These are phyloP conservation scores for Paxillus rubicundulus DNA, from an alignment of 768 basidiomycete species.

Conservation along the genomic window DNA sequence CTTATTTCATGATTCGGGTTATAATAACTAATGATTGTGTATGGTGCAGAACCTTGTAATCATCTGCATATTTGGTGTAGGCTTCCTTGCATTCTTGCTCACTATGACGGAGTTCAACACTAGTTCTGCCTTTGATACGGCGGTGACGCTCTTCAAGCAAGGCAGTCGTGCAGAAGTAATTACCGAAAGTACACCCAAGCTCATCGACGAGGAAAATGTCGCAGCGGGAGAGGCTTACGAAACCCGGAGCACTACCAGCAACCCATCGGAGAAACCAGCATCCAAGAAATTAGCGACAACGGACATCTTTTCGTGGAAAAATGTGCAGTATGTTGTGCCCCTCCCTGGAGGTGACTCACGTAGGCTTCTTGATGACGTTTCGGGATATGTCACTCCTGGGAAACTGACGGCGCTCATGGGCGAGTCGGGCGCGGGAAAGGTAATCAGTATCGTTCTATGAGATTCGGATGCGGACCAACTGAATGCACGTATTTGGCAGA, in stretches of 20 bases:
- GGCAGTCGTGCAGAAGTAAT: neutral
- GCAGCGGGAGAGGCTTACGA: neutral
- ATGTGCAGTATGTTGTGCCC: conserved; percentile 64
- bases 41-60: conserved; percentile 41
- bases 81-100: conserved; percentile 38
- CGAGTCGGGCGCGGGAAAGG: conserved; percentile 34
- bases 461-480: no score
- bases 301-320: conserved; percentile 79
- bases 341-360: conserved; percentile 35
- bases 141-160: conserved; percentile 25
- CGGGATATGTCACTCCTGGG: conserved; percentile 50
- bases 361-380: conserved; percentile 43
- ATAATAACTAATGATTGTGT: conserved; percentile 8
- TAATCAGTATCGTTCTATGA: neutral
- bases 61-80: conserved; percentile 40
- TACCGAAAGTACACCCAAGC: neutral
- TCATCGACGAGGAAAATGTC: conserved; percentile 19
- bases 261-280: conserved; percentile 23
- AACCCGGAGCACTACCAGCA: no score
- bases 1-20: neutral
- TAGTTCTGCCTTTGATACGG: conserved; percentile 28
- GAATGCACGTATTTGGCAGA: conserved; percentile 30
- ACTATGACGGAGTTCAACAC: conserved; percentile 35
- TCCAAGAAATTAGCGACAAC: conserved; percentile 29
- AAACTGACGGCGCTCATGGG: conserved; percentile 54